phyloP scores from a whole-genome alignment of 2,329 filamentous ascomycete genomes.

The Aspergillus latus region DNA sequence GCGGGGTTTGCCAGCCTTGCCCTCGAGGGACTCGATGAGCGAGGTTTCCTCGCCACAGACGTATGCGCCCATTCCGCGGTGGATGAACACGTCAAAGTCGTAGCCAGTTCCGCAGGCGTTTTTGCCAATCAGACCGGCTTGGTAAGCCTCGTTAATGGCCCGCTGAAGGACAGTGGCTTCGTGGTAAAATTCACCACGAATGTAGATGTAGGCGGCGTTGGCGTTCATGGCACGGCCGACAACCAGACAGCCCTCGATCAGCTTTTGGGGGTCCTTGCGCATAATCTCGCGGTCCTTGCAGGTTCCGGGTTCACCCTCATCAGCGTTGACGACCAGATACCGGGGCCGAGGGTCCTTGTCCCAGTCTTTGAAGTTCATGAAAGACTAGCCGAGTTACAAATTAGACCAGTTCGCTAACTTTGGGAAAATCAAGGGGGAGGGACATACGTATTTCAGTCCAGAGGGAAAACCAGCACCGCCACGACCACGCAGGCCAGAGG shows the following conservation, averaged over 20 bases:
- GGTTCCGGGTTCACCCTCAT: slow-evolving; percentile 97
- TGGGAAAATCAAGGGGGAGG: neutral
- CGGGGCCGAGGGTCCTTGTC: slow-evolving; percentile 95
- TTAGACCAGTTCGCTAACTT: neutral
- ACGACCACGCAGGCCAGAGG: slow-evolving; percentile 90
- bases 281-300: slow-evolving; percentile 99
- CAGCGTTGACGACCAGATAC: slow-evolving; percentile 96
- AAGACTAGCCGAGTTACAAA: slow-evolving; percentile 64
- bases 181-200: slow-evolving; percentile 96
- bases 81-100: slow-evolving; percentile 95
- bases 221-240: slow-evolving; percentile 98
- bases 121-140: slow-evolving; percentile 92
- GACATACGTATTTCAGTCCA: slow-evolving; percentile 92
- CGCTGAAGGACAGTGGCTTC: slow-evolving; percentile 91
- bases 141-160: slow-evolving; percentile 97
- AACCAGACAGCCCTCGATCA: slow-evolving; percentile 93
- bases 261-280: slow-evolving; percentile 99
- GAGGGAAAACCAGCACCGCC: slow-evolving; percentile 98
- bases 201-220: slow-evolving; percentile 98
- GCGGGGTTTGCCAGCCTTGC: slow-evolving; percentile 97
- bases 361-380: slow-evolving; percentile 99
- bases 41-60: slow-evolving; percentile 98
- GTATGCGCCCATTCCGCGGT: slow-evolving; percentile 96
- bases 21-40: slow-evolving; percentile 95
- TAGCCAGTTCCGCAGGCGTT: slow-evolving; percentile 96